Conservation (phyloP, 495 filamentous ascomycete species). For the Podospora tetraspora region DNA sequence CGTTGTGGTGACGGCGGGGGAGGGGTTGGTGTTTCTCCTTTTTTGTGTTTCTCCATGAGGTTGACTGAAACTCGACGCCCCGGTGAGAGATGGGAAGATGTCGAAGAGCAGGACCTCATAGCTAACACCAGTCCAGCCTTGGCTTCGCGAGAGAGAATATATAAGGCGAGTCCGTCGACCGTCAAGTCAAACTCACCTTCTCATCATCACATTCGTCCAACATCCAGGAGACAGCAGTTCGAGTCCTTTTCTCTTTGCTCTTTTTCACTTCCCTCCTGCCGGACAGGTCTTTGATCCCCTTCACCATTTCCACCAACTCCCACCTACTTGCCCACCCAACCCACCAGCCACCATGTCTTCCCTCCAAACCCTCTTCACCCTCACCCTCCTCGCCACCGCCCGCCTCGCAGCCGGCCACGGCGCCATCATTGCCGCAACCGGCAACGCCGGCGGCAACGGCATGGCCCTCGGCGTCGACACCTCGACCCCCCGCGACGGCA, state of each 20-base stretch:
- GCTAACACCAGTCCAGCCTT: background rate
- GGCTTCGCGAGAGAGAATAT: background rate
- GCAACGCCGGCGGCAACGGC: slow-evolving; percentile 45
- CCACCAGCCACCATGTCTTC: slow-evolving; percentile 7
- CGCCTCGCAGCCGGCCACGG: slow-evolving; percentile 43
- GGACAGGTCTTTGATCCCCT: slow-evolving; percentile 25
- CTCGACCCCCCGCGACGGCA: slow-evolving; percentile 48
- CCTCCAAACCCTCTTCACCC: slow-evolving; percentile 25
- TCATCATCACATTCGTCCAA: background rate
- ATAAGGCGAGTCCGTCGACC: background rate
- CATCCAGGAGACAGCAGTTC: background rate
- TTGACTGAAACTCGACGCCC: background rate
- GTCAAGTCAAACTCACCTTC: background rate
- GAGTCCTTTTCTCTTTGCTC: background rate
- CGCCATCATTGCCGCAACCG: slow-evolving; percentile 44
- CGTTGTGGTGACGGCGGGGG: background rate
- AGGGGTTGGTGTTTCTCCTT: background rate
- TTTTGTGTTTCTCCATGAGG: background rate
- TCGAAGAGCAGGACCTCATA: background rate
- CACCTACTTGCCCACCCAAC: background rate
- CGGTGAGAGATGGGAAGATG: background rate
- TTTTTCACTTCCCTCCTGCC: slow-evolving; percentile 22
- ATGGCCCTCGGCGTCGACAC: slow-evolving; percentile 45
- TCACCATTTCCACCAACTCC: slow-evolving; percentile 7
- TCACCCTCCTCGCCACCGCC: slow-evolving; percentile 30